phyloP scores from a whole-genome alignment of 805 yeast species.

The Starmera amethionina region DNA sequence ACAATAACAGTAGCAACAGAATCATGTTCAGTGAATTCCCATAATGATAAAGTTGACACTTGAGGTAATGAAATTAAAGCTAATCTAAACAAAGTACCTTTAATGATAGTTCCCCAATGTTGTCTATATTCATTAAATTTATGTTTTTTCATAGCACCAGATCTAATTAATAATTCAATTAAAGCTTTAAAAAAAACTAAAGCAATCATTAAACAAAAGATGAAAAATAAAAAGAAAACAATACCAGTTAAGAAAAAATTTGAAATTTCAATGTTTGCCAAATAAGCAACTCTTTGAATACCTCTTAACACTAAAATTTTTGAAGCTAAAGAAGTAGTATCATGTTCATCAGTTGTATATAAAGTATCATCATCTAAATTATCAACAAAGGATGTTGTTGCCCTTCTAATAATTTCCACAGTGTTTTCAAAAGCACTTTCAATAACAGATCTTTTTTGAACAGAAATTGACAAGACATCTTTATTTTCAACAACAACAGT shows the following conservation, averaged over 20 bases:
- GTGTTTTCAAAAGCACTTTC: slow-evolving; percentile 5
- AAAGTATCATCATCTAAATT: slow-evolving; percentile 39
- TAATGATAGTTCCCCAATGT: slow-evolving; percentile 77
- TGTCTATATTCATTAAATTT: slow-evolving; percentile 69
- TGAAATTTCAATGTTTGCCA: slow-evolving; percentile 80
- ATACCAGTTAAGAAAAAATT: slow-evolving; percentile 80
- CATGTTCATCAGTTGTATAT: slow-evolving; percentile 67
- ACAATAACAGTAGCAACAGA: slow-evolving; percentile 76
- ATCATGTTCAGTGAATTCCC: slow-evolving; percentile 83
- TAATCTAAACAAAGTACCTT: slow-evolving; percentile 82
- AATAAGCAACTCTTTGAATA: slow-evolving; percentile 80
- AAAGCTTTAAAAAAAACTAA: slow-evolving; percentile 58
- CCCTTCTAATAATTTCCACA: slow-evolving; percentile 21
- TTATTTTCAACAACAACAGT: slow-evolving; percentile 63
- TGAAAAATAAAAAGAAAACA: slow-evolving; percentile 72
- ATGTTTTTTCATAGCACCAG: slow-evolving; percentile 46
- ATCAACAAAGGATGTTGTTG: slow-evolving; percentile 35
- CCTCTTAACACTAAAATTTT: slow-evolving; percentile 82
- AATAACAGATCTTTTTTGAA: slow-evolving; percentile 45
- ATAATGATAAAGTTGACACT: slow-evolving; percentile 65
- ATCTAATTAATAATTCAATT: slow-evolving; percentile 51
- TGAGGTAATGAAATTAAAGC: slow-evolving; percentile 84
- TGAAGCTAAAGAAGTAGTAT: slow-evolving; percentile 40
- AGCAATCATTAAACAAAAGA: slow-evolving; percentile 46
- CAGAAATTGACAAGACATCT: slow-evolving; percentile 67